Percentiles rank a stretch among this genome's conserved stretches.
These are phyloP conservation scores for Hevea brasiliensis DNA, from an alignment of 345 rosid genomes.

Conservation along the genomic window DNA sequence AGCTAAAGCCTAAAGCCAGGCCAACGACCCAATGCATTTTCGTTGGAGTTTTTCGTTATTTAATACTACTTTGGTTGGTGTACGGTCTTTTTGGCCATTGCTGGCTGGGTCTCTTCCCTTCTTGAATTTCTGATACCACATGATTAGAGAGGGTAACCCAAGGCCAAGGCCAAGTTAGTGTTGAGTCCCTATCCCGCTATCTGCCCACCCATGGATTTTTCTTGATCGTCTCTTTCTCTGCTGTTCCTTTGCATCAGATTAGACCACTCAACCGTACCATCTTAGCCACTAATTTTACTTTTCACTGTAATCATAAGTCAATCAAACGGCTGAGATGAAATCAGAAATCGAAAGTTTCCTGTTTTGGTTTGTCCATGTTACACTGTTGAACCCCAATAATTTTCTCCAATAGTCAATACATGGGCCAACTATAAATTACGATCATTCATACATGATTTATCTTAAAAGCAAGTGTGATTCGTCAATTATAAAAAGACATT, in stretches of 20 bases:
- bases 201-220: slow-evolving; percentile 8
- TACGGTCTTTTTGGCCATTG: too few relatives aligned
- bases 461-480: too few relatives aligned
- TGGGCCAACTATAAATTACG: not conserved
- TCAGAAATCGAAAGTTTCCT: too few relatives aligned
- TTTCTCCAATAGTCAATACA: not conserved
- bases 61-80: too few relatives aligned
- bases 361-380: not conserved
- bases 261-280: slow-evolving; percentile 19
- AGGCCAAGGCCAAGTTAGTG: too few relatives aligned
- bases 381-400: not conserved
- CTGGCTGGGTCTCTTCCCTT: too few relatives aligned
- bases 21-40: too few relatives aligned
- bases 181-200: slow-evolving; percentile 14
- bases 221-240: slow-evolving; percentile 14
- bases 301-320: not conserved
- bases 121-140: too few relatives aligned
- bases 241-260: slow-evolving; percentile 11
- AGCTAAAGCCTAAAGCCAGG: too few relatives aligned
- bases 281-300: slow-evolving; percentile 11
- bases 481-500: too few relatives aligned
- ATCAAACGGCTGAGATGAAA: not conserved
- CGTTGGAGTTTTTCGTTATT: too few relatives aligned
- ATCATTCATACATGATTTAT: not conserved
- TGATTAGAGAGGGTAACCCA: too few relatives aligned